Evolutionary conservation across 495 filamentous ascomycete genomes (phyloP).

Genomic region (Lasiosphaeris hirsuta): DNA sequence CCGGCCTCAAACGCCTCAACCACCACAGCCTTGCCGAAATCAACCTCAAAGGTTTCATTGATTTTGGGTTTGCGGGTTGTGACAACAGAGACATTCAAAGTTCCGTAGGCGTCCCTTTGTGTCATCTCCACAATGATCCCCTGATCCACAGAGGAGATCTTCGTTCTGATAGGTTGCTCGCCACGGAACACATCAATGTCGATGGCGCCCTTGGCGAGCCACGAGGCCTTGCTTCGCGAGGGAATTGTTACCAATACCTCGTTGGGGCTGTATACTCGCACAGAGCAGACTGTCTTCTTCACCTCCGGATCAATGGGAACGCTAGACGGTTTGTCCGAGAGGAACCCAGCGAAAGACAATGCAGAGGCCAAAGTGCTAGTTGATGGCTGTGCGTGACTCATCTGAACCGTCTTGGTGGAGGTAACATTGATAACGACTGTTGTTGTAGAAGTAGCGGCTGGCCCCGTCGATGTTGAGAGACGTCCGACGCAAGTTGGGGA

Average conservation of each 20-base stretch:
- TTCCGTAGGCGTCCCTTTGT: constrained; percentile 38
- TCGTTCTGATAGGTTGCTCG: constrained; percentile 36
- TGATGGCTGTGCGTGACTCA: constrained; percentile 35
- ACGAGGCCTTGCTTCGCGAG: constrained; percentile 33
- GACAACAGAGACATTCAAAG: constrained; percentile 42
- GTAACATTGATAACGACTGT: constrained; percentile 37
- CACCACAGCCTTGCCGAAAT: constrained; percentile 40
- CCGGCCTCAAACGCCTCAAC: constrained; percentile 37
- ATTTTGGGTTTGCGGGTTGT: constrained; percentile 43
- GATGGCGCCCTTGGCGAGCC: constrained; percentile 42
- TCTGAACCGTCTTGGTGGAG: constrained; percentile 34
- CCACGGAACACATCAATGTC: constrained; percentile 42
- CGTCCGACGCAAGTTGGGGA: background rate
- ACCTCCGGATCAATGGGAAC: constrained; percentile 16
- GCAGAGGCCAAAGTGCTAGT: constrained; percentile 38
- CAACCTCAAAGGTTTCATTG: constrained; percentile 43
- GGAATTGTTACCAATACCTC: constrained; percentile 42
- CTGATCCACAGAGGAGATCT: constrained; percentile 40
- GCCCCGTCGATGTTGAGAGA: constrained; percentile 11
- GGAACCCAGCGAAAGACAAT: constrained; percentile 36
- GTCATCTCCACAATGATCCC: constrained; percentile 44
- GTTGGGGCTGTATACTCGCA: constrained; percentile 32
- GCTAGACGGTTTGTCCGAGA: constrained; percentile 35
- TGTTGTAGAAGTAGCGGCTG: constrained; percentile 31
- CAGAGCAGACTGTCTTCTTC: constrained; percentile 36